Evolutionary conservation across 1,284 basidiomycete species (phyloP).

Genomic region (Naganishia albida): DNA sequence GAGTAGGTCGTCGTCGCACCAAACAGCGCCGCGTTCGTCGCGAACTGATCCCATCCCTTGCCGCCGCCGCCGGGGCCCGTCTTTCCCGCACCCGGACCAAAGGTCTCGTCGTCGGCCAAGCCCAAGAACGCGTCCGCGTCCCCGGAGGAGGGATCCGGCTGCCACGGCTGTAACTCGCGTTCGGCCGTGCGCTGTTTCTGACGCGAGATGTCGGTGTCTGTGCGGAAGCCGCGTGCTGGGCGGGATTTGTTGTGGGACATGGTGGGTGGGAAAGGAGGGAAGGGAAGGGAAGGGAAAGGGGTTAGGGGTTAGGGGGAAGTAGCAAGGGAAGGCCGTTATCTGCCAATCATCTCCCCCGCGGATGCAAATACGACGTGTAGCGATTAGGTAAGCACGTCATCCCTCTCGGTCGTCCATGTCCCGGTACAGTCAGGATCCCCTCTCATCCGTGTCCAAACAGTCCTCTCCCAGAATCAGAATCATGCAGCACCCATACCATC

Average conservation of each 20-base stretch:
- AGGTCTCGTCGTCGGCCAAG: background rate
- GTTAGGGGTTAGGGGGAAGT: no score
- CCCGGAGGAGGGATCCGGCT: slow-evolving; percentile 46
- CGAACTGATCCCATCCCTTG: slow-evolving; percentile 88
- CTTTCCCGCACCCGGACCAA: background rate
- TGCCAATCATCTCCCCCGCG: slow-evolving; percentile 7
- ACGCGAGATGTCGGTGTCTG: slow-evolving; percentile 79
- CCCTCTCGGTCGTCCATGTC: background rate
- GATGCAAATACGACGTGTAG: slow-evolving; percentile 1
- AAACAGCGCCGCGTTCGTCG: slow-evolving; percentile 87
- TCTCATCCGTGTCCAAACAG: no score
- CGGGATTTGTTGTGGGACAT: background rate
- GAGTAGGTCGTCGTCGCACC: slow-evolving; percentile 90
- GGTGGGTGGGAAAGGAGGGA: background rate
- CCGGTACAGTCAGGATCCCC: background rate
- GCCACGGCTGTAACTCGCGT: slow-evolving; percentile 84
- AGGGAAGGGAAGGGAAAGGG: slow-evolving; percentile 3
- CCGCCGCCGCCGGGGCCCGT: background rate
- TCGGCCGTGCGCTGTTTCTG: slow-evolving; percentile 55
- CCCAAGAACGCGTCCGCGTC: background rate
- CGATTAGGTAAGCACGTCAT: background rate
- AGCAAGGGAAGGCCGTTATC: background rate
- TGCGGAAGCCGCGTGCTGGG: slow-evolving; percentile 69
- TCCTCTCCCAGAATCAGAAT: no score
- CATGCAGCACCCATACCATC: no score